Conservation (phyloP, 768 basidiomycete genomes). For the Hirschioporus abietinus region DNA sequence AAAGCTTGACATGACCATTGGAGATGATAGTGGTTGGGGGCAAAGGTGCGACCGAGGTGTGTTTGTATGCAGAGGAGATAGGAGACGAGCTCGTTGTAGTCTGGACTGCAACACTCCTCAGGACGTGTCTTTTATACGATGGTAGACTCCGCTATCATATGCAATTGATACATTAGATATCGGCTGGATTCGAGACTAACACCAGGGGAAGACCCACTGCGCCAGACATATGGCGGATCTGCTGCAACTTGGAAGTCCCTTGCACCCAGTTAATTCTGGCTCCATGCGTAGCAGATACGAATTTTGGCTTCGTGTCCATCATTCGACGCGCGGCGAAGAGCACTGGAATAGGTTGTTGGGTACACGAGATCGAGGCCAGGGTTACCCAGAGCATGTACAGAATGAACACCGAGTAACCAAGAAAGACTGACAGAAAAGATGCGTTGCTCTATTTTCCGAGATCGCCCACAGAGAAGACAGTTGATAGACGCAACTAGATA, state of each 20-base stretch:
- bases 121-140: neutral
- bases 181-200: no score
- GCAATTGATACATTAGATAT: no score
- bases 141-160: no score
- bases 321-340: neutral
- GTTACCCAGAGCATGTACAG: neutral
- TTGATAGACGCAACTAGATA: neutral
- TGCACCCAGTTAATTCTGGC: neutral
- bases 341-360: neutral
- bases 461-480: neutral
- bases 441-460: neutral
- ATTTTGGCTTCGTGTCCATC: neutral
- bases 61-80: neutral
- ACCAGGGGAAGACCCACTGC: no score
- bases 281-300: neutral
- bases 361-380: neutral
- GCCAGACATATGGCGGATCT: neutral
- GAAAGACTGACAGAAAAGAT: neutral
- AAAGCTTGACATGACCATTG: constrained; percentile 6
- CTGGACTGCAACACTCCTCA: neutral
- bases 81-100: neutral
- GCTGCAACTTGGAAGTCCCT: neutral
- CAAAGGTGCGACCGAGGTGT: neutral
- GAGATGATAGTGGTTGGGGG: neutral
- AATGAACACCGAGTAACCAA: neutral